phyloP scores from a whole-genome alignment of 73 alveolate species.

The Paramecium sexaurelia region DNA sequence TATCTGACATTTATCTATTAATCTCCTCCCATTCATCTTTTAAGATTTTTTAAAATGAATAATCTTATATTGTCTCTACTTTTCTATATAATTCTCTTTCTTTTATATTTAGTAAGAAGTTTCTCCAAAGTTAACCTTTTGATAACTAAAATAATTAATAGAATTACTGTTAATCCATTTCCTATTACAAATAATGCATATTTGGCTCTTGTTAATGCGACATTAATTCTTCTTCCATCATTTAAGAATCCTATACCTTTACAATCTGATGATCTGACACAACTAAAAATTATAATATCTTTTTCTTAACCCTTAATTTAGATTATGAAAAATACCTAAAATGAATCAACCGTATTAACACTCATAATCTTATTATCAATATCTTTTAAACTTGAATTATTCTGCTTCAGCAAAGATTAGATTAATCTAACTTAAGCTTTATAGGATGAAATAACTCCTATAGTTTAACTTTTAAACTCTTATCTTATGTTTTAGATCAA shows the following conservation, averaged over 20 bases:
- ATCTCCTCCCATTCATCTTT: not conserved
- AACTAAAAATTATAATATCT: conserved; percentile 77
- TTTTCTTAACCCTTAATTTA: conserved; percentile 80
- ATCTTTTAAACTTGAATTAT: not conserved
- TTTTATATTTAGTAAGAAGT: not conserved
- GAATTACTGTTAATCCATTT: conserved; percentile 72
- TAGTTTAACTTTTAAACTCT: conserved; percentile 62
- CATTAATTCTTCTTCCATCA: conserved; percentile 82
- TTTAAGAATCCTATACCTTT: conserved; percentile 73
- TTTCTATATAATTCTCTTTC: not conserved
- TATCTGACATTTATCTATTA: not conserved
- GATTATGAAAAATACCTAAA: conserved; percentile 30
- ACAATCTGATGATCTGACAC: conserved; percentile 75
- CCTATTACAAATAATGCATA: conserved; percentile 79
- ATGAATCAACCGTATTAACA: conserved; percentile 81
- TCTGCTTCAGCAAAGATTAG: not conserved
- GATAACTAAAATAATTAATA: not conserved
- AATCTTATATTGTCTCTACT: not conserved
- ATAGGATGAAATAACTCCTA: conserved; percentile 83
- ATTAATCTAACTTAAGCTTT: conserved; percentile 72
- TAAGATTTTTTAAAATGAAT: not conserved
- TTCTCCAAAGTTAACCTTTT: not conserved
- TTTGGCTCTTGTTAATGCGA: conserved; percentile 89
- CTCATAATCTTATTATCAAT: conserved; percentile 43
- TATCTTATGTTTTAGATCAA: conserved; percentile 54